phyloP scores from a whole-genome alignment of 176 grass and related monocot genomes.

The Hordeum vulgare region MorexV3_pseudomolecules_assembly NC_058521.1:151475420-151475919 shows the following conservation, averaged over 20 bases:
- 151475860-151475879: no score
- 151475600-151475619: neutral
- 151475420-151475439: neutral
- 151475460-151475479: neutral
- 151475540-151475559: neutral
- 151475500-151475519: slow-evolving; percentile 34
- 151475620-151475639: neutral
- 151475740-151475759: slow-evolving; percentile 4
- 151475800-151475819: neutral
- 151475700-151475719: neutral
- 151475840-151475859: neutral
- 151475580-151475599: slow-evolving; percentile 1
- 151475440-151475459: neutral
- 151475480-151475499: no score
- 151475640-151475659: neutral
- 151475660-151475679: slow-evolving; percentile 10
- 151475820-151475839: neutral
- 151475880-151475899: no score
- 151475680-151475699: neutral
- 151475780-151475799: slow-evolving; percentile 11
- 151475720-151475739: neutral
- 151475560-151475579: neutral
- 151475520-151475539: neutral
- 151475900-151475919: no score
- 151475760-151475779: neutral